These are phyloP conservation scores for Sclerotinia nivalis DNA, from an alignment of 2,329 filamentous ascomycete genomes.

Conservation along the genomic window DNA sequence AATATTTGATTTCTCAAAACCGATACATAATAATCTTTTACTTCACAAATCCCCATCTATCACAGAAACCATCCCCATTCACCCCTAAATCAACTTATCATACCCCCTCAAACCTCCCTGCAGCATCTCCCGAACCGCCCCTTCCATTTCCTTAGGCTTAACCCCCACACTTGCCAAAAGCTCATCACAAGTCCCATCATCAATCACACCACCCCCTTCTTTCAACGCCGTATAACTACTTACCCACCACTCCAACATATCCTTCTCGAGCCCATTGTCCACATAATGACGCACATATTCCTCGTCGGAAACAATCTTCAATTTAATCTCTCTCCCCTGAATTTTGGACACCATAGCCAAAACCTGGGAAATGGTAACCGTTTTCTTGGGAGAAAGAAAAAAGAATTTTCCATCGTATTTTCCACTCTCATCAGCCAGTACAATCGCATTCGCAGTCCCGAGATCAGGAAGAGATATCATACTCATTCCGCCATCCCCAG, in stretches of 20 bases:
- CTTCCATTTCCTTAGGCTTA: slow-evolving; percentile 1
- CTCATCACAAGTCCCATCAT: neutral
- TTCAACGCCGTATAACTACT: slow-evolving; percentile 3
- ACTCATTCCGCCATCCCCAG: slow-evolving; percentile 34
- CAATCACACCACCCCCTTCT: neutral
- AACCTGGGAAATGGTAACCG: neutral
- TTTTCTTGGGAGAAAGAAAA: neutral
- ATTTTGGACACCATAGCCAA: neutral
- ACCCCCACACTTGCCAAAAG: slow-evolving; percentile 1
- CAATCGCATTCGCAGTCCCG: slow-evolving; percentile 32
- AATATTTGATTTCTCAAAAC: too few relatives aligned
- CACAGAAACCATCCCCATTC: neutral
- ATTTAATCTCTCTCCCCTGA: neutral
- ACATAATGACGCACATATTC: slow-evolving; percentile 5
- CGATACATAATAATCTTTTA: too few relatives aligned
- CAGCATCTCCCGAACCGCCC: slow-evolving; percentile 3
- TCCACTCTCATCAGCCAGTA: slow-evolving; percentile 26
- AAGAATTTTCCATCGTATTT: slow-evolving; percentile 18
- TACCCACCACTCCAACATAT: slow-evolving; percentile 18
- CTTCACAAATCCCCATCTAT: too few relatives aligned
- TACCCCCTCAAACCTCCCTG: neutral
- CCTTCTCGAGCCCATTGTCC: neutral
- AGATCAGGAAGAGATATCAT: slow-evolving; percentile 36
- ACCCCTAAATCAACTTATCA: neutral
- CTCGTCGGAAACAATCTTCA: neutral